Evolutionary conservation across 106 monocot species (phyloP).

Genomic region (Narthecium ossifragum): DNA sequence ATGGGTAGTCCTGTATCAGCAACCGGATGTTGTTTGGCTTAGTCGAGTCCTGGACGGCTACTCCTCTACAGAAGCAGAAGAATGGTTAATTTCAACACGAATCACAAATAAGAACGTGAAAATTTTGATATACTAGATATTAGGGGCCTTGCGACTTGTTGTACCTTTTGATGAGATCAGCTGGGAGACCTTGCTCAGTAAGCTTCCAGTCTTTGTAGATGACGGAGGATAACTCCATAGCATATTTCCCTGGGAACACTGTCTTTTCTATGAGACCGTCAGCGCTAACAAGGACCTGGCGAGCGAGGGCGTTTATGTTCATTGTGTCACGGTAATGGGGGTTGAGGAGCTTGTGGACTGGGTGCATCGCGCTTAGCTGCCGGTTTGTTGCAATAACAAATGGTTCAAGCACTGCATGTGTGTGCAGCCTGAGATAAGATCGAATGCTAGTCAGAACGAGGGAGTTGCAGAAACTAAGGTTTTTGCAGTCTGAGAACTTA

Average conservation of each 20-base stretch:
- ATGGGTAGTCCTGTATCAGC: slow-evolving; percentile 59
- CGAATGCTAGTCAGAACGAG: too few species aligned
- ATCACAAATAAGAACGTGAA: background rate
- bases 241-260: slow-evolving; percentile 51
- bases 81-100: background rate
- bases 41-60: slow-evolving; percentile 26
- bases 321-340: slow-evolving; percentile 81
- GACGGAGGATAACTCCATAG: slow-evolving; percentile 50
- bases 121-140: background rate
- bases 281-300: slow-evolving; percentile 49
- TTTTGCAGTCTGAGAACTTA: too few species aligned
- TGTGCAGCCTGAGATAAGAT: slow-evolving; percentile 64
- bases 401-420: slow-evolving; percentile 62
- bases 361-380: slow-evolving; percentile 61
- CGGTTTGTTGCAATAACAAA: slow-evolving; percentile 61
- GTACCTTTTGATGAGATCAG: slow-evolving; percentile 72
- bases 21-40: slow-evolving; percentile 28
- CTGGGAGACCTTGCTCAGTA: slow-evolving; percentile 57
- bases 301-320: slow-evolving; percentile 67
- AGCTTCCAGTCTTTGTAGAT: slow-evolving; percentile 59
- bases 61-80: slow-evolving; percentile 16
- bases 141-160: too few species aligned
- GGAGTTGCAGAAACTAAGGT: too few species aligned
- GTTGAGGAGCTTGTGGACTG: slow-evolving; percentile 70
- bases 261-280: slow-evolving; percentile 68